Base-by-base conservation (phyloP, 169 alveolate species). In the Eimeria necatrix region DNA sequence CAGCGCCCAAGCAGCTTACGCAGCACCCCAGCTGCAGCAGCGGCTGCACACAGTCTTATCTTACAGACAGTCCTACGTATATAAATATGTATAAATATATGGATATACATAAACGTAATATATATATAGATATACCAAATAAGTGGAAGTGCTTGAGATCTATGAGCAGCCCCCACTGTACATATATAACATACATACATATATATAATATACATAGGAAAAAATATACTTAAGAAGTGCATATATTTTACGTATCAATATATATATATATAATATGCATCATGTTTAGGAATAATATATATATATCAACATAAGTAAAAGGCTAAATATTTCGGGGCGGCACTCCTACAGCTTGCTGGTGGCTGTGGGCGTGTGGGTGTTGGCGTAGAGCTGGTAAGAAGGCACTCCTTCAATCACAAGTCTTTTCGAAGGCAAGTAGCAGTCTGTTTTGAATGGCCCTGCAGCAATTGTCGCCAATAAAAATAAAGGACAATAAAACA, bases 371-470 rank as follows among this genome's bases (percentile, higher is more conserved):
- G 60, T 32, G 16, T 70, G 73, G 24, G 88, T 89, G 78, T 89
- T 89, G 52, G 88, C 5, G 59, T 89, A 89, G 12, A 89, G 46
- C 88, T 89, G 94, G 20, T 70, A 89, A 32, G 89, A 56, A 3
- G 94, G 61, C 7, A 61, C 81, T 7, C 80, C 64, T 46, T 89
- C 94, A 16, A 89, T 71, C 14, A 89, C 51, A 16, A 84, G 22
- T 5, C 53, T 22, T 22, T 78, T 32, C 52, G 32, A 52, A 20
- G 74, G 53, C 46, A 70, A 73, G 46, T 14, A 89, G 24, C 56
- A 26, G 76, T 89, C 94, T 0, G 61, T 76, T 10, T 59, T 41
- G 24, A 89, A 46, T 24, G 94, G 94, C 20, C 94, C 94, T 89
- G 80, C 51, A 22, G 41, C 0, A 32, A 32, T 32, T 32, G 0